Evolutionary conservation across 1,284 basidiomycete species (phyloP).

Genomic region (Schizophyllum amplum): DNA sequence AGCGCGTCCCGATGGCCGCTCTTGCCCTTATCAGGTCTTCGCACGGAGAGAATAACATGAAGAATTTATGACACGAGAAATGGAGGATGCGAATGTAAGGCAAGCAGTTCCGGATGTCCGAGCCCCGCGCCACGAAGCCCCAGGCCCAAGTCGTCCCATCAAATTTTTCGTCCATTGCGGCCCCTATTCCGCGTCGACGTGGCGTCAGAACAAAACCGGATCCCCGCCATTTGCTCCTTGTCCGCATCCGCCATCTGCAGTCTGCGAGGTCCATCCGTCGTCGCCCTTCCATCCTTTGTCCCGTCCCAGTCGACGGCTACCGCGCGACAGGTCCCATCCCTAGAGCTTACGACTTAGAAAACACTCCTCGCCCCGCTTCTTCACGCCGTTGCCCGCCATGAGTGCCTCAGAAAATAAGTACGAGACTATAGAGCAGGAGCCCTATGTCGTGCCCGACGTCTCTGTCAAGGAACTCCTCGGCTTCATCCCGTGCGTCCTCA

Average conservation of each 20-base stretch:
- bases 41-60: no score
- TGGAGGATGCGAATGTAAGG: background rate
- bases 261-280: background rate
- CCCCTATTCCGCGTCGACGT: background rate
- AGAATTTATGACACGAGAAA: no score
- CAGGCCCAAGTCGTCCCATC: background rate
- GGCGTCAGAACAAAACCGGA: background rate
- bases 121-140: background rate
- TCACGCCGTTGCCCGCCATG: slow-evolving; percentile 18
- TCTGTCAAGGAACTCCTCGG: slow-evolving; percentile 82
- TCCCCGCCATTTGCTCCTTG: background rate
- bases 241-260: background rate
- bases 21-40: no score
- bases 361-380: background rate
- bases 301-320: background rate
- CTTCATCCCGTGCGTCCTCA: slow-evolving; percentile 71
- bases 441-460: slow-evolving; percentile 71
- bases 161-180: background rate
- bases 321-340: background rate
- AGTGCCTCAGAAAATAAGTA: slow-evolving; percentile 20
- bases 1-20: no score
- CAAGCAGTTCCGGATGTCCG: background rate
- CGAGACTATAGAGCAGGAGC: slow-evolving; percentile 47
- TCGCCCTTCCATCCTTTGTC: background rate
- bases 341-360: no score